These are phyloP conservation scores for Vaccinium vitisidaea DNA, from an alignment of 148 eudicot species.

Conservation along the genomic window DNA sequence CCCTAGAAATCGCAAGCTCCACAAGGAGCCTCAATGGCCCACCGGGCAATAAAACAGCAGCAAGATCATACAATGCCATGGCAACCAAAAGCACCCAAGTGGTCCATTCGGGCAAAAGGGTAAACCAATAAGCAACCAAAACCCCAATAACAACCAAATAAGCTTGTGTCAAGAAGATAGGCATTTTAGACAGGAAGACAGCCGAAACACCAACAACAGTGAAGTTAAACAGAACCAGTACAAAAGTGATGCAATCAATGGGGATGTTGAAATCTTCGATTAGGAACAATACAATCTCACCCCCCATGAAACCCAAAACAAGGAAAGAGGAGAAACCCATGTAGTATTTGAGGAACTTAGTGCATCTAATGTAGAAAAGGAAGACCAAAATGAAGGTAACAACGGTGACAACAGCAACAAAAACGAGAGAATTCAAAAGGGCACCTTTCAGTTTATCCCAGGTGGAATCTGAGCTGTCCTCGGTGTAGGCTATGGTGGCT, in stretches of 20 bases:
- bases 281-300: constrained; percentile 54
- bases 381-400: constrained; percentile 76
- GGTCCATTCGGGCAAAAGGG: constrained; percentile 95
- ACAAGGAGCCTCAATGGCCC: constrained; percentile 89
- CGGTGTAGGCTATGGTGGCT: constrained; percentile 72
- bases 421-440: constrained; percentile 77
- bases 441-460: constrained; percentile 92
- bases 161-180: constrained; percentile 67
- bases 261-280: constrained; percentile 41
- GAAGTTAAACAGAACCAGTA: constrained; percentile 59
- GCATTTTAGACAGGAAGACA: constrained; percentile 68
- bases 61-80: constrained; percentile 87
- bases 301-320: constrained; percentile 86
- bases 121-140: constrained; percentile 94
- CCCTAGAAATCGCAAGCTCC: constrained; percentile 88
- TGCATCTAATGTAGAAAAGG: constrained; percentile 77
- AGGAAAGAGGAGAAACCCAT: constrained; percentile 86
- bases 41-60: constrained; percentile 87
- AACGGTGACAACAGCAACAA: constrained; percentile 68
- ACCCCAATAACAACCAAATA: constrained; percentile 89
- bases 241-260: constrained; percentile 60
- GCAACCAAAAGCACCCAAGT: constrained; percentile 95
- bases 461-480: constrained; percentile 58
- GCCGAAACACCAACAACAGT: constrained; percentile 82
- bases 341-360: constrained; percentile 80